Percentiles rank a stretch among this genome's conserved stretches.
phyloP scores from a whole-genome alignment of 805 yeast species.

The Suhomyces sp. region DNA sequence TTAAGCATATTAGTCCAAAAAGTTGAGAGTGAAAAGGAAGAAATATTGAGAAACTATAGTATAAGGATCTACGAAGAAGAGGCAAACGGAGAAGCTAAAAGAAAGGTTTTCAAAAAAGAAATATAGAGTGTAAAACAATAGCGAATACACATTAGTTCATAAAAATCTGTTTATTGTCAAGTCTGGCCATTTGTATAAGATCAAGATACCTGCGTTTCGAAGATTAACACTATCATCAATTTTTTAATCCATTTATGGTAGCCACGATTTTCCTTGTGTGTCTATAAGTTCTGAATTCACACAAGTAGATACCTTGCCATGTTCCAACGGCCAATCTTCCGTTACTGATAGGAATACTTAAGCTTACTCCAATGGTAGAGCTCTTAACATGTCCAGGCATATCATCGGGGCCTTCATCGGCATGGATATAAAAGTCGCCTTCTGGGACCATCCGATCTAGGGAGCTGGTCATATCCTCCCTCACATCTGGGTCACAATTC shows the following conservation, averaged over 20 bases:
- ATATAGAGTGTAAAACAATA: too few species aligned
- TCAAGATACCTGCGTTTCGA: too few species aligned
- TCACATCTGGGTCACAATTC: slow-evolving; percentile 77
- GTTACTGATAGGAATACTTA: slow-evolving; percentile 66
- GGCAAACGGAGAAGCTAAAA: too few species aligned
- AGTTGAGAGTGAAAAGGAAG: slow-evolving; percentile 26
- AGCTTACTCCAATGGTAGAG: slow-evolving; percentile 49
- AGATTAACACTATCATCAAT: too few species aligned
- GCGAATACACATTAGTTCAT: too few species aligned
- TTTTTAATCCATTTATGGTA: slow-evolving; percentile 63
- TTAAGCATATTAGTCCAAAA: slow-evolving; percentile 33
- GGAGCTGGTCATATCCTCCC: slow-evolving; percentile 64
- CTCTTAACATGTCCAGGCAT: slow-evolving; percentile 82
- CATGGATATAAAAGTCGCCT: slow-evolving; percentile 53
- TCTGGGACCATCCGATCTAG: slow-evolving; percentile 71
- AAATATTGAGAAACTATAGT: slow-evolving; percentile 35
- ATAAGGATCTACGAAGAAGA: slow-evolving; percentile 31
- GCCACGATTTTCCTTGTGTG: slow-evolving; percentile 70
- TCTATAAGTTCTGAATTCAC: slow-evolving; percentile 66
- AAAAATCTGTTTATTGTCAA: too few species aligned
- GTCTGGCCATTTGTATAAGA: too few species aligned
- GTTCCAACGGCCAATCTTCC: slow-evolving; percentile 74
- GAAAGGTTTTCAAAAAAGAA: too few species aligned
- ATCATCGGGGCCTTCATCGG: slow-evolving; percentile 80
- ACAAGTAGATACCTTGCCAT: slow-evolving; percentile 81